Conservation (phyloP, 1,284 basidiomycete genomes). For the Ceratobasidium sp. region DNA sequence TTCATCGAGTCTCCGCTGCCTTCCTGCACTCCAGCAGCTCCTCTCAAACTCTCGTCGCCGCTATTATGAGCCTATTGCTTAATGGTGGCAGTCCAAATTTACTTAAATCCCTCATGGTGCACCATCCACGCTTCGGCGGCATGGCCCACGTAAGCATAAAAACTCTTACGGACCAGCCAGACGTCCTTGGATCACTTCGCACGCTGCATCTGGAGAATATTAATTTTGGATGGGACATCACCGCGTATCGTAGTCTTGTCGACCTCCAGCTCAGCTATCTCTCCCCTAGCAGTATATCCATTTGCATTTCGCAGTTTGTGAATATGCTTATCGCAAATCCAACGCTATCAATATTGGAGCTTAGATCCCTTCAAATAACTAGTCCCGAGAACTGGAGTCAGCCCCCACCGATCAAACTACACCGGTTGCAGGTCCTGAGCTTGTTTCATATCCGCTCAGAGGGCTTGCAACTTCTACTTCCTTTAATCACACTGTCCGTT, state of each 20-base stretch:
- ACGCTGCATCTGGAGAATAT: not conserved
- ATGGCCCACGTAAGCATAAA: not conserved
- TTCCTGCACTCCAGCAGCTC: not conserved
- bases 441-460: not conserved
- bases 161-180: not conserved
- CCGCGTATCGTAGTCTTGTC: not conserved
- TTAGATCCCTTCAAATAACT: not conserved
- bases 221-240: not conserved
- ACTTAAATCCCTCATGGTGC: not conserved
- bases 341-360: not conserved
- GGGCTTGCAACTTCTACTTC: not conserved
- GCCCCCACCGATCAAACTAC: not conserved
- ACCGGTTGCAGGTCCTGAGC: not conserved
- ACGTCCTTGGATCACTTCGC: not conserved
- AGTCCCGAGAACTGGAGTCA: not conserved
- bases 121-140: not conserved
- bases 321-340: not conserved
- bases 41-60: not conserved
- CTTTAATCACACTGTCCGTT: not conserved
- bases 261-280: not conserved
- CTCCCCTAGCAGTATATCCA: not conserved
- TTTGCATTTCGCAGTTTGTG: not conserved
- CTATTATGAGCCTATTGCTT: not conserved
- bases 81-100: not conserved
- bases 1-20: not conserved